Evolutionary conservation across 192 early-diverging fungal species (phyloP).

Genomic region (Entophlyctis helioformis): DNA sequence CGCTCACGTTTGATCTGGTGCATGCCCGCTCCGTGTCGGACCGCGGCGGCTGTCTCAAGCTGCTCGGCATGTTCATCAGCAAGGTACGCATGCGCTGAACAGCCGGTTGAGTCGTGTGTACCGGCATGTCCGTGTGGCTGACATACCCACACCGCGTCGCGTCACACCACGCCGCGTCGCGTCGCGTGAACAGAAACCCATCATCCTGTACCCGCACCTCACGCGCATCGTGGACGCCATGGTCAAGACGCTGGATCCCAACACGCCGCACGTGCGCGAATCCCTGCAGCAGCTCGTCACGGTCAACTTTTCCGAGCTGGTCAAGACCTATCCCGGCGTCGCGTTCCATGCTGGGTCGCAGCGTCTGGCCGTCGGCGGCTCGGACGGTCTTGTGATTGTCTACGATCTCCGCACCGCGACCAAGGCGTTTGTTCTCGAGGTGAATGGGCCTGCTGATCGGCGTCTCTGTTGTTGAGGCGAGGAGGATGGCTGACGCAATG

Average conservation of each 20-base stretch:
- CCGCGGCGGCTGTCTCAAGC: constrained; percentile 41
- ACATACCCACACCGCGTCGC: neutral
- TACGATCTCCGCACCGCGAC: constrained; percentile 79
- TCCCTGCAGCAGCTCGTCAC: constrained; percentile 48
- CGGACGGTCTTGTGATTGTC: constrained; percentile 60
- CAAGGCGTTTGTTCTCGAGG: constrained; percentile 62
- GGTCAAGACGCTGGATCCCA: constrained; percentile 75
- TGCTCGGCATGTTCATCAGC: constrained; percentile 60
- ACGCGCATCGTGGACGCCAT: constrained; percentile 59
- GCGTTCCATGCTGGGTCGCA: constrained; percentile 64
- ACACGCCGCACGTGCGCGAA: constrained; percentile 59
- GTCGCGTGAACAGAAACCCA: constrained; percentile 41
- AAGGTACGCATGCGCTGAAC: constrained; percentile 35
- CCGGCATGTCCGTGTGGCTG: too few relatives aligned
- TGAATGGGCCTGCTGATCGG: constrained; percentile 6
- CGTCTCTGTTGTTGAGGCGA: too few relatives aligned
- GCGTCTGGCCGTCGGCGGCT: constrained; percentile 63
- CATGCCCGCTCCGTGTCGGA: constrained; percentile 52
- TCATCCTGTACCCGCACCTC: constrained; percentile 49
- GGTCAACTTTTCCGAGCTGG: constrained; percentile 43
- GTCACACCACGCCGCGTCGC: neutral
- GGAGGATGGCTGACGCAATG: too few relatives aligned
- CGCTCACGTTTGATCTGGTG: constrained; percentile 61
- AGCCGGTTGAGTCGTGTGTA: too few relatives aligned
- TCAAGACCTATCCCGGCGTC: constrained; percentile 50